These are phyloP conservation scores for Auxenochlorella pyrenoidosa DNA, from an alignment of 139 green algal species.

Conservation along the genomic window DNA sequence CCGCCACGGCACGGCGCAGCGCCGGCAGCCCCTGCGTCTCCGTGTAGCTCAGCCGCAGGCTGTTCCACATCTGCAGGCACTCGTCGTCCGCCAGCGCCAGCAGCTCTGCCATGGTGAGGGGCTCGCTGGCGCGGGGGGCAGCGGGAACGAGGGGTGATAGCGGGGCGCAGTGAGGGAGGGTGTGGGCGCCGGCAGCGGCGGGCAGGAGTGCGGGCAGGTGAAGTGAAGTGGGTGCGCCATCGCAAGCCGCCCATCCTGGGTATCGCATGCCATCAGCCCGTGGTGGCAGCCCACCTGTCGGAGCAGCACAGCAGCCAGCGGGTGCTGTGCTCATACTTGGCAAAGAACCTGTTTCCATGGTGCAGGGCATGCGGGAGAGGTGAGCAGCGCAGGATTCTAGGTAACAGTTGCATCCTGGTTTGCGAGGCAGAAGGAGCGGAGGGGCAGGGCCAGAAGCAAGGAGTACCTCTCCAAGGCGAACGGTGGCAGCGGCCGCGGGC, in stretches of 20 bases:
- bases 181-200: background rate
- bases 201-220: background rate
- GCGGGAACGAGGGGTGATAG: slow-evolving; percentile 16
- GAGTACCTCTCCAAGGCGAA: slow-evolving; percentile 29
- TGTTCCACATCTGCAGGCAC: slow-evolving; percentile 48
- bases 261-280: too few species aligned
- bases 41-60: slow-evolving; percentile 67
- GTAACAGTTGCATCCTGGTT: too few species aligned
- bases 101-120: slow-evolving; percentile 62
- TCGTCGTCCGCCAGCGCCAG: slow-evolving; percentile 58
- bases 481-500: background rate
- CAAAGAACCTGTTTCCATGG: slow-evolving; percentile 63
- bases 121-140: slow-evolving; percentile 48
- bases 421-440: too few species aligned
- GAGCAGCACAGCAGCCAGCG: slow-evolving; percentile 70
- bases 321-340: slow-evolving; percentile 69
- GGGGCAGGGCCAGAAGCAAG: too few species aligned
- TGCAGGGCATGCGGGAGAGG: too few species aligned
- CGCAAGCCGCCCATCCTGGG: background rate
- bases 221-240: background rate
- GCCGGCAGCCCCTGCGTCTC: slow-evolving; percentile 66
- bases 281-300: background rate
- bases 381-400: too few species aligned
- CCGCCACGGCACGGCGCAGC: slow-evolving; percentile 57
- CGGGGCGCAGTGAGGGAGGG: slow-evolving; percentile 20